These are phyloP conservation scores for Penicillium silybi DNA, from an alignment of 495 filamentous ascomycete genomes.

Conservation along the genomic window DNA sequence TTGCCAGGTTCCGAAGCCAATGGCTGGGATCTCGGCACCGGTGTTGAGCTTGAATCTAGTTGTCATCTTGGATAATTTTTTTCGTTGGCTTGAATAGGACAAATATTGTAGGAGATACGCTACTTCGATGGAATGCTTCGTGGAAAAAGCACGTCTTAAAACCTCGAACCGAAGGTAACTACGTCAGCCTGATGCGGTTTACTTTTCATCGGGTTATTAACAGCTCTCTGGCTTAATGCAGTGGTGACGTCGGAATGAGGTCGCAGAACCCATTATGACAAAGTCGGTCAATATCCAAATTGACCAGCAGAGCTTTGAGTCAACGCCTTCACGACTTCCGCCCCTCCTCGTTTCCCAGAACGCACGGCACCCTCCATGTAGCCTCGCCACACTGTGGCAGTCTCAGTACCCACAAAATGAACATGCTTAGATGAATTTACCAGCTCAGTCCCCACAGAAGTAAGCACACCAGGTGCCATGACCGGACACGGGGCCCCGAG, in stretches of 20 bases:
- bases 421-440: slow-evolving; percentile 27
- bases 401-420: slow-evolving; percentile 49
- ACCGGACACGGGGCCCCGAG: slow-evolving; percentile 24
- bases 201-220: not conserved
- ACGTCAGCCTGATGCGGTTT: not conserved
- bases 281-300: not conserved
- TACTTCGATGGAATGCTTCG: not conserved
- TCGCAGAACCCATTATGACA: not conserved
- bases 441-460: slow-evolving; percentile 17
- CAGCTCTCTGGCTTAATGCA: not conserved
- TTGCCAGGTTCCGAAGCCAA: slow-evolving; percentile 42
- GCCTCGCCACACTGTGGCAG: slow-evolving; percentile 39
- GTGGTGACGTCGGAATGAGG: slow-evolving; percentile 4
- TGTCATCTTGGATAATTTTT: not conserved
- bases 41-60: slow-evolving; percentile 35
- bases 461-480: slow-evolving; percentile 23
- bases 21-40: slow-evolving; percentile 38
- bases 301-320: not conserved
- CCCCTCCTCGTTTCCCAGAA: slow-evolving; percentile 32
- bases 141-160: not conserved
- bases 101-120: not conserved
- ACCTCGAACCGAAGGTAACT: not conserved
- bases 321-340: slow-evolving; percentile 26
- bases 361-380: slow-evolving; percentile 49
- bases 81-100: not conserved